phyloP scores from a whole-genome alignment of 345 rosid genomes.

The Boechera stricta region DNA sequence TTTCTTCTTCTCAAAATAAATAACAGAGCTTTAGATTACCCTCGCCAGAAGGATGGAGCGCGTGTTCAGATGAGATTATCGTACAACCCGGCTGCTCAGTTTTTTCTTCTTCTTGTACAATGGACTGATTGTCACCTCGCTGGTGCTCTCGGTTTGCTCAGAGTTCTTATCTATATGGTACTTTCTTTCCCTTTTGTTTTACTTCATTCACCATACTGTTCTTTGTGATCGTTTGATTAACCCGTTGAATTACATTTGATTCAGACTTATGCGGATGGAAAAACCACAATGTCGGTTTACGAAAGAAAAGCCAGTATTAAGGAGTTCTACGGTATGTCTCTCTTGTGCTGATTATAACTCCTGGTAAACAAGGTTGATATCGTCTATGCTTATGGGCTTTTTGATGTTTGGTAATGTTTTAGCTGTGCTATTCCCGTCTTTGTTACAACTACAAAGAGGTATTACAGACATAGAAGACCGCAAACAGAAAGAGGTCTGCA shows the following conservation, averaged over 20 bases:
- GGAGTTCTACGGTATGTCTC: constrained; percentile 74
- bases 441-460: constrained; percentile 74
- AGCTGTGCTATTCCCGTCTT: constrained; percentile 83
- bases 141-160: constrained; percentile 86
- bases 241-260: constrained; percentile 31
- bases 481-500: constrained; percentile 66
- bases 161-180: constrained; percentile 85
- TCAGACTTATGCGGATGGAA: constrained; percentile 85
- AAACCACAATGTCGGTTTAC: constrained; percentile 81
- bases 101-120: constrained; percentile 87
- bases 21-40: constrained; percentile 80
- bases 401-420: background rate
- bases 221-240: constrained; percentile 31
- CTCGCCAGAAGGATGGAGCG: constrained; percentile 78
- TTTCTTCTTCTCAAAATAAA: background rate
- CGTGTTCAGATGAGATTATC: constrained; percentile 95
- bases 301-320: constrained; percentile 84
- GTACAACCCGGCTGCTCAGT: constrained; percentile 85
- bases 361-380: background rate
- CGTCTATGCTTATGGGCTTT: background rate
- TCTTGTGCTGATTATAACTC: background rate
- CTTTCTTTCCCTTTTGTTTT: background rate
- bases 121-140: constrained; percentile 97
- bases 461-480: constrained; percentile 72
- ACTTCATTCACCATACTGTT: background rate